phyloP scores from a whole-genome alignment of 202 grass and related monocot genomes.

The Panicum virgatum region DNA sequence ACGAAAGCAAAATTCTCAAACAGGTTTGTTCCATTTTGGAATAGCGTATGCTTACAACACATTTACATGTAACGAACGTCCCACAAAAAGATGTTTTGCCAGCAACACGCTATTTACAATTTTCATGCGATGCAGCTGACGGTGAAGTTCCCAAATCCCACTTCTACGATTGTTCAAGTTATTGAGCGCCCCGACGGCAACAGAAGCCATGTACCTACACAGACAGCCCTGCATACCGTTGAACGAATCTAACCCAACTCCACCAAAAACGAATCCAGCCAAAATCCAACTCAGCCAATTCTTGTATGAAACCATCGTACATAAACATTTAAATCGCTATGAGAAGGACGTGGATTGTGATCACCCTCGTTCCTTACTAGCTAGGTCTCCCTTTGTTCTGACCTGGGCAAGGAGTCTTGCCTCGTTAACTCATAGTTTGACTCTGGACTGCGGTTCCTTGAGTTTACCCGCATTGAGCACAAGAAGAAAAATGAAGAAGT shows the following conservation, averaged over 20 bases:
- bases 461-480: conserved; percentile 57
- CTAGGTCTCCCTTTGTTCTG: conserved; percentile 49
- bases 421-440: conserved; percentile 71
- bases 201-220: conserved; percentile 20
- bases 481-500: conserved; percentile 97
- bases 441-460: conserved; percentile 43
- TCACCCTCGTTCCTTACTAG: conserved; percentile 19
- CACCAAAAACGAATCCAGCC: conserved; percentile 5
- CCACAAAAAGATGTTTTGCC: neutral
- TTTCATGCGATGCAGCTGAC: conserved; percentile 25
- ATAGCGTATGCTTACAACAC: neutral
- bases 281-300: conserved; percentile 8
- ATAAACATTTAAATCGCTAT: neutral
- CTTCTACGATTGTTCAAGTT: neutral
- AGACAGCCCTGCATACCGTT: neutral
- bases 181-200: neutral
- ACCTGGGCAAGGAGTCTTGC: conserved; percentile 65
- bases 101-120: conserved; percentile 46
- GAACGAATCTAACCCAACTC: conserved; percentile 13
- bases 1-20: too few relatives aligned
- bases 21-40: too few relatives aligned
- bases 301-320: conserved; percentile 4
- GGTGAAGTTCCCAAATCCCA: neutral
- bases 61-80: conserved; percentile 21
- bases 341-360: neutral